These are phyloP conservation scores for Starmerella geochares DNA, from an alignment of 805 yeast species.

Conservation along the genomic window DNA sequence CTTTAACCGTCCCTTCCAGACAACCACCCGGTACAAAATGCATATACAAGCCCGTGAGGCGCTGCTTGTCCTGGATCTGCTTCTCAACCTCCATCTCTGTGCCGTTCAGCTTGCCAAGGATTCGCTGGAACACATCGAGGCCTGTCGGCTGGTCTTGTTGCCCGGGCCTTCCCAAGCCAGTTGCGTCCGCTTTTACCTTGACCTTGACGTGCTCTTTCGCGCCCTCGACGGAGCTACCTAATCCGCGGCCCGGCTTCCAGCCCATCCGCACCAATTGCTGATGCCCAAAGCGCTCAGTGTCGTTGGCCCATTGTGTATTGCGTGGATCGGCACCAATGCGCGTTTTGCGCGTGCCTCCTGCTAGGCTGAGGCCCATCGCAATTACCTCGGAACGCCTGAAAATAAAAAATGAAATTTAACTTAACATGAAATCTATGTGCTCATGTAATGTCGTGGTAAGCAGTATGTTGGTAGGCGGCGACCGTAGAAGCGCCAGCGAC, in stretches of 20 bases:
- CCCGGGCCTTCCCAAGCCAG: constrained; percentile 75
- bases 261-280: constrained; percentile 72
- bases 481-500: no score
- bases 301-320: constrained; percentile 89
- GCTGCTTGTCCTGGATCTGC: constrained; percentile 55
- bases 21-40: constrained; percentile 79
- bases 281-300: constrained; percentile 64
- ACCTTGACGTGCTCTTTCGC: constrained; percentile 59
- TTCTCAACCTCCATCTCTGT: constrained; percentile 45
- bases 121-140: constrained; percentile 82
- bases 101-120: constrained; percentile 82
- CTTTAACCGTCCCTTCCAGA: constrained; percentile 32
- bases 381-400: not conserved
- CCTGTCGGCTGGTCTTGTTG: constrained; percentile 71
- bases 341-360: constrained; percentile 66
- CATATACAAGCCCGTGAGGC: constrained; percentile 63
- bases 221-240: constrained; percentile 54
- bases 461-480: no score
- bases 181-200: constrained; percentile 64
- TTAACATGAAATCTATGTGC: not conserved
- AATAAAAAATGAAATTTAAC: not conserved
- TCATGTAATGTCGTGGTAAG: not conserved
- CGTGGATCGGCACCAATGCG: constrained; percentile 88
- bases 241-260: constrained; percentile 86
- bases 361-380: constrained; percentile 32